Conservation (phyloP, 1,284 basidiomycete species). For the Afroboletus lepidellus region DNA sequence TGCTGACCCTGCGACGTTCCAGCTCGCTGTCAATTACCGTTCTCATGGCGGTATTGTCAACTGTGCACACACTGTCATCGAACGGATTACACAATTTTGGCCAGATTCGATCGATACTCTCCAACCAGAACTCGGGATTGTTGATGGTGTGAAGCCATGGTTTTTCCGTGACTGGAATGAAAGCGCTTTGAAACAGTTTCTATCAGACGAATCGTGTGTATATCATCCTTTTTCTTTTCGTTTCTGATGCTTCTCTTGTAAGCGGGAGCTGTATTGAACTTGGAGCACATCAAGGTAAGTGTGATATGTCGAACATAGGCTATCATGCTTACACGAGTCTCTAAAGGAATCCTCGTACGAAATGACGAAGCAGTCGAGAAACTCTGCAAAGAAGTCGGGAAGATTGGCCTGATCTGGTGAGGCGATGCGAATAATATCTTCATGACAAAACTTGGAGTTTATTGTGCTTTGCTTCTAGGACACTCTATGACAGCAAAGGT, state of each 20-base stretch:
- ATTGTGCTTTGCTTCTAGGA: constrained; percentile 40
- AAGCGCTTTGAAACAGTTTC: constrained; percentile 53
- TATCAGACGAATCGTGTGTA: constrained; percentile 49
- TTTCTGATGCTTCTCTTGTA: constrained; percentile 6
- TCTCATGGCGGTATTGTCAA: constrained; percentile 70
- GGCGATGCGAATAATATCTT: constrained; percentile 14
- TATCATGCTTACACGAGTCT: neutral
- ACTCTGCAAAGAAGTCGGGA: constrained; percentile 53
- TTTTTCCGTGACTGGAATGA: constrained; percentile 58
- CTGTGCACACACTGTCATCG: constrained; percentile 62
- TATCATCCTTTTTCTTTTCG: neutral
- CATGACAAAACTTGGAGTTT: constrained; percentile 39
- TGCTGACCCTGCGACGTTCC: constrained; percentile 49
- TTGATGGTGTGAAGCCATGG: constrained; percentile 59
- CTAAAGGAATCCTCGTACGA: constrained; percentile 68
- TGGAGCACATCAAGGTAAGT: constrained; percentile 65
- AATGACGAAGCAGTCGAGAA: constrained; percentile 50
- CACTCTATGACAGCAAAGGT: constrained; percentile 72
- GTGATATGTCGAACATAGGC: neutral
- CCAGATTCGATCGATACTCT: constrained; percentile 64
- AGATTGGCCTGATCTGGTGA: constrained; percentile 64
- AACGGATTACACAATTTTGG: constrained; percentile 64
- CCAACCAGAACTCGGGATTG: constrained; percentile 54
- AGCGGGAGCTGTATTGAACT: constrained; percentile 59
- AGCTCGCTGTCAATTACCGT: constrained; percentile 65